Evolutionary conservation across 192 early-diverging fungal species (phyloP).

Genomic region (Podila clonocystis): DNA sequence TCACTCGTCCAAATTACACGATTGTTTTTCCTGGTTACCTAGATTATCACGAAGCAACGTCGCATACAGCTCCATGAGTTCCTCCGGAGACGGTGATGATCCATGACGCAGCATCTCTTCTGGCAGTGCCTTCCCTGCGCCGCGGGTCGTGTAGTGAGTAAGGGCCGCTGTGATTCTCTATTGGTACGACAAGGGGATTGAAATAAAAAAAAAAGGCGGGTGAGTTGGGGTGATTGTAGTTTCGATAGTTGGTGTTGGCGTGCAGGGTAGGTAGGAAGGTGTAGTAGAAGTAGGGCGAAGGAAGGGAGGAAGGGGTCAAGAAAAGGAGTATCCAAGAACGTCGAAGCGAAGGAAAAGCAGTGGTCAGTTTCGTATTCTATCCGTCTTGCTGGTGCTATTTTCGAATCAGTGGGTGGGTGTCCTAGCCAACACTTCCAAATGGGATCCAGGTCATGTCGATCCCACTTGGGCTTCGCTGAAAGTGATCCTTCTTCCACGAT

Average conservation of each 20-base stretch:
- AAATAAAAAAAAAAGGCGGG: constrained; percentile 2
- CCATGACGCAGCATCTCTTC: constrained; percentile 43
- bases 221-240: neutral
- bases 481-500: no score
- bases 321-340: neutral
- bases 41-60: constrained; percentile 43
- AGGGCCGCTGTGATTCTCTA: constrained; percentile 49
- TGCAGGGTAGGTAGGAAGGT: neutral
- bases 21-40: constrained; percentile 15
- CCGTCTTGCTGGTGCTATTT: no score
- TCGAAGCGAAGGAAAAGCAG: neutral
- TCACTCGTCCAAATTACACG: neutral
- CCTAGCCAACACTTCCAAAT: no score
- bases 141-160: constrained; percentile 37
- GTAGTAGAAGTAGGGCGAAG: neutral
- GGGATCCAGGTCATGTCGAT: no score
- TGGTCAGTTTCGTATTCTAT: neutral
- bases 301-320: no score
- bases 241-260: neutral
- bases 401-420: no score
- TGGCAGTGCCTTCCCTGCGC: constrained; percentile 35
- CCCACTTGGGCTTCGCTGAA: no score
- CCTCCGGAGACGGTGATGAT: constrained; percentile 40
- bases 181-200: neutral
- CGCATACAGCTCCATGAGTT: constrained; percentile 51